Conservation (phyloP, 257 asterid species). For the Asclepias syriaca region DNA sequence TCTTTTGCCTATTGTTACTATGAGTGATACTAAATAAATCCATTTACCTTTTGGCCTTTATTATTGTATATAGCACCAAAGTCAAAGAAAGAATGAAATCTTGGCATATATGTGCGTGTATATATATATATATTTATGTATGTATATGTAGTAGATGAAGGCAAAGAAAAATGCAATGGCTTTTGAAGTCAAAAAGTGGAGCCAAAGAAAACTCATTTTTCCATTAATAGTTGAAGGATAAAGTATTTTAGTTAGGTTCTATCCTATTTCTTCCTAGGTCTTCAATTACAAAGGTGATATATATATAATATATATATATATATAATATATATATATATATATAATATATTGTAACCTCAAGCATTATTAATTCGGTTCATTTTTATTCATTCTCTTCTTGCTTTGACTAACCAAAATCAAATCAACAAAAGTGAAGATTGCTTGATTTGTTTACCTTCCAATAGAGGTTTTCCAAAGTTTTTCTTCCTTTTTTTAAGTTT, state of each 20-base stretch:
- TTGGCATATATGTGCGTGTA: neutral
- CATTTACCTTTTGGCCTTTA: neutral
- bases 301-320: too few species aligned
- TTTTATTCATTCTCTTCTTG: conserved; percentile 1
- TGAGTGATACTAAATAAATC: too few species aligned
- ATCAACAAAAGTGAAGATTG: neutral
- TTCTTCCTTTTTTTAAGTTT: too few species aligned
- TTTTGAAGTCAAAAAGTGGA: neutral
- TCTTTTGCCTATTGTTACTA: too few species aligned
- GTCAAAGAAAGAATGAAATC: conserved; percentile 2
- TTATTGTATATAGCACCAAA: neutral
- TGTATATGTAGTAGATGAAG: neutral
- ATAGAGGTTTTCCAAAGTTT: neutral
- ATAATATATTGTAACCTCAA: too few species aligned
- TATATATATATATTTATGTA: neutral
- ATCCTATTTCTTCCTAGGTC: neutral
- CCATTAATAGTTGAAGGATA: neutral
- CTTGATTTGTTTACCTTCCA: neutral
- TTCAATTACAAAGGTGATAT: neutral
- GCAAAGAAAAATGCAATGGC: neutral
- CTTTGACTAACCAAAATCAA: conserved; percentile 11
- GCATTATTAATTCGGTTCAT: neutral
- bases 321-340: too few species aligned
- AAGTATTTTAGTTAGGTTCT: neutral
- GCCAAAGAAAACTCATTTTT: neutral